phyloP scores from a whole-genome alignment of 2,329 filamentous ascomycete genomes.

The Penicillium sp. region DNA sequence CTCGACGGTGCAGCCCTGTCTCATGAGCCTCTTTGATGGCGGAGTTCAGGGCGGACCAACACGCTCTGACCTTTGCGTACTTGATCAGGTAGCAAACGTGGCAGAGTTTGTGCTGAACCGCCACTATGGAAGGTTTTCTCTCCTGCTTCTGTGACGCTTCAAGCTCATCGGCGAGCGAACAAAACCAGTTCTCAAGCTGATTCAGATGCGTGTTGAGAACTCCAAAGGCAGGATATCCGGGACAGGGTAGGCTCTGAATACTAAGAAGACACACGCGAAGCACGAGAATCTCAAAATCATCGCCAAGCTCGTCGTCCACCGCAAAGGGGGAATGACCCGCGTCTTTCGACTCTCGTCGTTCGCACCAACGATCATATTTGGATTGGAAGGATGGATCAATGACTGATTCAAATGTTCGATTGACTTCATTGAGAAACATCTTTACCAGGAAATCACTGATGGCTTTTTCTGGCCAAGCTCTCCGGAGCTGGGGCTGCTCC shows the following conservation, averaged over 20 bases:
- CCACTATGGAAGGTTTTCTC: slow-evolving; percentile 7
- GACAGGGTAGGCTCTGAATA: slow-evolving; percentile 11
- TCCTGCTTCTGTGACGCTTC: slow-evolving; percentile 5
- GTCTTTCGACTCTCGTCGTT: slow-evolving; percentile 4
- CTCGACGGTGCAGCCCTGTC: slow-evolving; percentile 11
- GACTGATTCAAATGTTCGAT: slow-evolving; percentile 10
- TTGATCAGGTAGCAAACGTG: slow-evolving; percentile 12
- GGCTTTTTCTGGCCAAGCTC: slow-evolving; percentile 10
- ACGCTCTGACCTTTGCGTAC: slow-evolving; percentile 9
- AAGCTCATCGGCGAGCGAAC: slow-evolving; percentile 8
- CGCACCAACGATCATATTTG: slow-evolving; percentile 11
- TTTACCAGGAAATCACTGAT: slow-evolving; percentile 11
- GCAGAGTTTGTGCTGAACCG: slow-evolving; percentile 12
- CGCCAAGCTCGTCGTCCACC: slow-evolving; percentile 11
- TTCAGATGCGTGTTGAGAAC: slow-evolving; percentile 5
- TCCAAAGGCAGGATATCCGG: slow-evolving; percentile 10
- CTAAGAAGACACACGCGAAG: slow-evolving; percentile 13
- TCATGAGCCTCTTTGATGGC: slow-evolving; percentile 14
- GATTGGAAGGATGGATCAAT: slow-evolving; percentile 9
- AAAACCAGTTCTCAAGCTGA: slow-evolving; percentile 10
- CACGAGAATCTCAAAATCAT: slow-evolving; percentile 12
- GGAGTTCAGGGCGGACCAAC: slow-evolving; percentile 11
- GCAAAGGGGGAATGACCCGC: neutral
- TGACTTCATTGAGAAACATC: slow-evolving; percentile 13
- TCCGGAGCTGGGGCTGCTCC: neutral